Conservation (phyloP, 1,139 yeast species). For the Sugiyamaella xylanicola region DNA sequence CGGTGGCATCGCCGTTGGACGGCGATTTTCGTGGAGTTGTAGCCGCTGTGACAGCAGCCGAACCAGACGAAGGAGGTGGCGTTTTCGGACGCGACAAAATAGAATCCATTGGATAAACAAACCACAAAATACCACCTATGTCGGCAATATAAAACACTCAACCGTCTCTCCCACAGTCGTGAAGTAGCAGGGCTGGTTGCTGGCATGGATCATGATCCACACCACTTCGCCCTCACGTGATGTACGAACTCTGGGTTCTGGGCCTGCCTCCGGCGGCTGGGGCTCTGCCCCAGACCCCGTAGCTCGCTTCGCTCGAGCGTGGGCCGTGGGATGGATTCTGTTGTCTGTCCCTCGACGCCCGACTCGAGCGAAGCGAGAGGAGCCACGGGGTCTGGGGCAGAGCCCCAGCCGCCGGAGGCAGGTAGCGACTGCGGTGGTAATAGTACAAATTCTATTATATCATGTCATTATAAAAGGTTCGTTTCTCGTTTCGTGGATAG, state of each 20-base stretch:
- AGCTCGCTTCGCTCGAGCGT: not conserved
- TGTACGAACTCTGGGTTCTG: too few relatives aligned
- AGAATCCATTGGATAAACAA: not conserved
- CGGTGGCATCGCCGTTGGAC: not conserved
- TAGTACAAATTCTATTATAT: conserved; percentile 12
- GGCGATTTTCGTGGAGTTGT: not conserved
- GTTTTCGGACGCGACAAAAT: not conserved
- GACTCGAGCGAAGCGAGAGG: not conserved
- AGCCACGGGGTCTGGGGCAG: conserved; percentile 1
- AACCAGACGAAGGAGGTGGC: not conserved
- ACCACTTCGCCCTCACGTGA: too few relatives aligned
- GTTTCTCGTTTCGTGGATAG: conserved; percentile 12
- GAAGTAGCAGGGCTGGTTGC: not conserved
- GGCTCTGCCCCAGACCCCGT: conserved; percentile 1
- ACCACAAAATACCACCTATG: not conserved
- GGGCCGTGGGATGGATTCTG: not conserved
- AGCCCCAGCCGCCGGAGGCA: conserved; percentile 2
- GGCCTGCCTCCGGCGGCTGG: not conserved
- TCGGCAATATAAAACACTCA: too few relatives aligned
- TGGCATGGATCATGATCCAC: not conserved
- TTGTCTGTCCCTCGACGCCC: not conserved
- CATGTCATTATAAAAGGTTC: conserved; percentile 6
- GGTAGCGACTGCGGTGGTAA: not conserved
- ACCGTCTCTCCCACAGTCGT: too few relatives aligned
- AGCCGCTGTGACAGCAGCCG: not conserved